phyloP scores from a whole-genome alignment of 129 eudicot species.

The Heracleum sosnowskyi region DNA sequence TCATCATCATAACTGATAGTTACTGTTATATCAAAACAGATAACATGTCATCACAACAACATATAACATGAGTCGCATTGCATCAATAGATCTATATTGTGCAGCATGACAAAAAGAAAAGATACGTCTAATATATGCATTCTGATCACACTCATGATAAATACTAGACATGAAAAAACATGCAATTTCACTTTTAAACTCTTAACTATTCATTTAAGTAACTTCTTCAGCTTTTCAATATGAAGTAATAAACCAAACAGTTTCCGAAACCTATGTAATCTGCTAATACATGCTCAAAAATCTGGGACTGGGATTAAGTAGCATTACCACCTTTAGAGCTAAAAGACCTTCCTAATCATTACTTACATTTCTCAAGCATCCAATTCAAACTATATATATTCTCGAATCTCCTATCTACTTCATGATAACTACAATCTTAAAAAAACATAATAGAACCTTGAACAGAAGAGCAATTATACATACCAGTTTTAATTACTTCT shows the following conservation, averaged over 20 bases:
- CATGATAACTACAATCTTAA: not conserved
- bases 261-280: not conserved
- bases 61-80: not conserved
- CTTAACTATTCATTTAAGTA: not conserved
- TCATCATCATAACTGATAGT: slow-evolving; percentile 4
- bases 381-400: not conserved
- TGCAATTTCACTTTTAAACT: not conserved
- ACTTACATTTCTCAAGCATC: not conserved
- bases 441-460: not conserved
- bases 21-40: not conserved
- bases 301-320: too few relatives aligned
- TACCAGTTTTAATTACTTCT: not conserved
- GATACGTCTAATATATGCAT: not conserved
- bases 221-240: not conserved
- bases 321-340: not conserved
- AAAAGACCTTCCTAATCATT: not conserved
- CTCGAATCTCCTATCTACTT: not conserved
- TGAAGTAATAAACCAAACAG: not conserved
- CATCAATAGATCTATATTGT: not conserved
- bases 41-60: not conserved
- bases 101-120: not conserved
- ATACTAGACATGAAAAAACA: not conserved
- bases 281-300: not conserved
- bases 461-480: too few relatives aligned
- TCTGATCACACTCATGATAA: not conserved